These are phyloP conservation scores for Cladosporium sp. DNA, from an alignment of 2,329 filamentous ascomycete species.

Conservation along the genomic window DNA sequence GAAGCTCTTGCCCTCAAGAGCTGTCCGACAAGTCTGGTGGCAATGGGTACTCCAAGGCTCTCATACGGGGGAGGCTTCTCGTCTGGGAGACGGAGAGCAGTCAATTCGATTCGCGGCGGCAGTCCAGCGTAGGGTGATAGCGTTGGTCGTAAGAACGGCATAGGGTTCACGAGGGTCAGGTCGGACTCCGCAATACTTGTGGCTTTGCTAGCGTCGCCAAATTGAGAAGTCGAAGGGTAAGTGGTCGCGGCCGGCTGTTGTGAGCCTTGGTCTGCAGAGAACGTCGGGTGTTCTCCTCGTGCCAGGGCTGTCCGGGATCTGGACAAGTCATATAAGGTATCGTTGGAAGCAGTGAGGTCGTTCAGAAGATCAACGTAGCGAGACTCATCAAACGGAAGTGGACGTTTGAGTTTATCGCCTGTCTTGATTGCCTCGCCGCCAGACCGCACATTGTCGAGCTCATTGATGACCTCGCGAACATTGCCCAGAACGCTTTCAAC, in stretches of 20 bases:
- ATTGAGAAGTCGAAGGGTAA: conserved; percentile 1
- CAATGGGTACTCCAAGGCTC: conserved; percentile 40
- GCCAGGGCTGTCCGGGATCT: conserved; percentile 54
- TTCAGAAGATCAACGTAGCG: conserved; percentile 71
- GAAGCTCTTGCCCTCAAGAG: conserved; percentile 28
- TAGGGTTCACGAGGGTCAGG: conserved; percentile 40
- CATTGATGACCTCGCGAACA: conserved; percentile 74
- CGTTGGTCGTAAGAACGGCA: conserved; percentile 24
- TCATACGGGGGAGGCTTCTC: conserved; percentile 49
- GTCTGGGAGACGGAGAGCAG: conserved; percentile 40
- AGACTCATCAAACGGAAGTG: conserved; percentile 59
- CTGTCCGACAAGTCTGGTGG: conserved; percentile 44
- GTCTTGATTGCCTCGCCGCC: conserved; percentile 21
- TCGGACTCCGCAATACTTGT: conserved; percentile 36
- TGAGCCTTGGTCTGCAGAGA: conserved; percentile 17
- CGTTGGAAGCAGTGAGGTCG: conserved; percentile 72
- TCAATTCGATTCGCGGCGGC: conserved; percentile 41
- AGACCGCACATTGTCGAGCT: conserved; percentile 67
- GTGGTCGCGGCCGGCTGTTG: not conserved
- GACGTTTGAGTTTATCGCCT: conserved; percentile 31
- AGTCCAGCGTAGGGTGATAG: conserved; percentile 34
- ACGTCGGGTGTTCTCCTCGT: conserved; percentile 33
- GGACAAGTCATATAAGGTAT: conserved; percentile 74
- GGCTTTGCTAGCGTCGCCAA: conserved; percentile 9
- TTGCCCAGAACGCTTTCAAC: conserved; percentile 75